Evolutionary conservation across 768 basidiomycete genomes (phyloP).

Genomic region (Clathrus columnatus): DNA sequence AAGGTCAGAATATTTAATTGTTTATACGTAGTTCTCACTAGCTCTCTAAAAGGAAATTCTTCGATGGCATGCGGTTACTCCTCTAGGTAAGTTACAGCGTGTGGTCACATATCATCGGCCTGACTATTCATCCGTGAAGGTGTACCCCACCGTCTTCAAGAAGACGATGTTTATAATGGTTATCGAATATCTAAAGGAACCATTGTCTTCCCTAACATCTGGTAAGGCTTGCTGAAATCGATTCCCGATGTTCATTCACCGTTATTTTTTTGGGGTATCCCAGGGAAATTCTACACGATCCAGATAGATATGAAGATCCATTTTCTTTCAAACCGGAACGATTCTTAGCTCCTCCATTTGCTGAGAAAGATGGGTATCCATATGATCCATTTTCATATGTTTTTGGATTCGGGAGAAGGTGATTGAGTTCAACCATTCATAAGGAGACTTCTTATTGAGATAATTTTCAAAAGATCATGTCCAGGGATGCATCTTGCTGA

Average conservation of each 20-base stretch:
- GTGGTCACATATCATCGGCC: background rate
- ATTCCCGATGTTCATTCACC: background rate
- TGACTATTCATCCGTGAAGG: constrained; percentile 4
- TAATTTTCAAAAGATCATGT: constrained; percentile 11
- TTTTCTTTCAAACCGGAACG: constrained; percentile 29
- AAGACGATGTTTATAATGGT: constrained; percentile 25
- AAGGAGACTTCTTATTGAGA: background rate
- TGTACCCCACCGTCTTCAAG: constrained; percentile 21
- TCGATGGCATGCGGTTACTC: background rate
- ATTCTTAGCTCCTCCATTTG: constrained; percentile 17
- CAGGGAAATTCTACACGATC: constrained; percentile 29
- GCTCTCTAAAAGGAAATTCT: background rate
- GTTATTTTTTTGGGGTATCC: background rate
- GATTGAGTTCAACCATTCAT: background rate
- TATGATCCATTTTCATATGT: constrained; percentile 1
- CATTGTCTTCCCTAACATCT: constrained; percentile 20
- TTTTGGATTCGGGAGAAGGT: constrained; percentile 27
- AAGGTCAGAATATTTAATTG: constrained; percentile 2
- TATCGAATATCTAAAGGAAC: constrained; percentile 24
- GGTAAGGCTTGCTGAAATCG: constrained; percentile 4
- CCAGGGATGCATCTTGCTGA: constrained; percentile 13
- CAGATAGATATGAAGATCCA: constrained; percentile 27
- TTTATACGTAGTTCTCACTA: background rate
- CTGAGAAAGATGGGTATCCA: constrained; percentile 16
- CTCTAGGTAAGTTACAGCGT: background rate